A percentile compares a stretch with the other conserved stretches of the same genome.
Evolutionary conservation across 345 rosid genomes (phyloP).

Genomic region (Dipteronia sinensis): DNA sequence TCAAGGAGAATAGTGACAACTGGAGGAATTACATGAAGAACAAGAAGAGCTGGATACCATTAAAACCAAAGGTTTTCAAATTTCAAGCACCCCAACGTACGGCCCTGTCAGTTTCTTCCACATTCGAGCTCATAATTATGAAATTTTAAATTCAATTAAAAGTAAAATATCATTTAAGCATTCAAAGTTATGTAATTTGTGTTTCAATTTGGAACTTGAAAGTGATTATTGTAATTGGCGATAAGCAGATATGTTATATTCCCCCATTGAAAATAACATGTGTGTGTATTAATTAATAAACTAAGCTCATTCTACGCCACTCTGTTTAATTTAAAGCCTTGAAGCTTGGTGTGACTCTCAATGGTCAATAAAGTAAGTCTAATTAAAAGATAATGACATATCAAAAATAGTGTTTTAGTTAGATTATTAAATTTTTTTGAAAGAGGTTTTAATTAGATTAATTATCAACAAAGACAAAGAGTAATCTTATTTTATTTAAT

Average conservation of each 20-base stretch:
- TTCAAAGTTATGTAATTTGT: too few species aligned
- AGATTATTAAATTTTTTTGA: too few species aligned
- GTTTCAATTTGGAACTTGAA: neutral
- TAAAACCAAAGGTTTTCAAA: slow-evolving; percentile 12
- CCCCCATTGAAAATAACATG: neutral
- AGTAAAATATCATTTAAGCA: too few species aligned
- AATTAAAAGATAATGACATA: neutral
- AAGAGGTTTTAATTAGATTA: neutral
- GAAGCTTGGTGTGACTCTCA: neutral
- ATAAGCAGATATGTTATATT: neutral
- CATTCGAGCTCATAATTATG: neutral
- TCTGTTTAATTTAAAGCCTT: too few species aligned
- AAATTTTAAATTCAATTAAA: too few species aligned
- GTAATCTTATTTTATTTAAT: neutral
- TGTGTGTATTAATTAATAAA: too few species aligned
- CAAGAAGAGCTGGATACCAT: slow-evolving; percentile 51
- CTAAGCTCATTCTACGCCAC: neutral
- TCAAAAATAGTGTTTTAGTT: too few species aligned
- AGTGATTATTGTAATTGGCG: neutral
- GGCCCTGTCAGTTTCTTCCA: neutral
- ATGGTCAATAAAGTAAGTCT: neutral
- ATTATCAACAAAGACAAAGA: neutral
- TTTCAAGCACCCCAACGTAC: neutral
- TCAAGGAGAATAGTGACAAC: slow-evolving; percentile 50
- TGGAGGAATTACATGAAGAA: slow-evolving; percentile 29